Evolutionary conservation across 164 flowering plant species (phyloP).

Genomic region (Stephania yunnanensis): DNA sequence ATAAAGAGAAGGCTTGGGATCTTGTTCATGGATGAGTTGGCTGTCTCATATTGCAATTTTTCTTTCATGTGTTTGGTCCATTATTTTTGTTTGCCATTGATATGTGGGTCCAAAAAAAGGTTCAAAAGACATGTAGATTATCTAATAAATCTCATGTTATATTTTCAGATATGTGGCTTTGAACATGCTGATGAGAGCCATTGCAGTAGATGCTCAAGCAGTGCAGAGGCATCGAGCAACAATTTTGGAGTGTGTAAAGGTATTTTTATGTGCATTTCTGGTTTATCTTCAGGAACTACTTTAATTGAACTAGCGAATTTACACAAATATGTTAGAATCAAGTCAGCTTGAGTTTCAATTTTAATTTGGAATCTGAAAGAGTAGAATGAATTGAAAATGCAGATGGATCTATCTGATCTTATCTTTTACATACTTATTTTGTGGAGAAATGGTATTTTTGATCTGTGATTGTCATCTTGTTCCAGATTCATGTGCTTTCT

Average conservation of each 20-base stretch:
- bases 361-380: neutral
- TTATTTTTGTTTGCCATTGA: neutral
- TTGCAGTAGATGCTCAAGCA: constrained; percentile 86
- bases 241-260: constrained; percentile 98
- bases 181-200: constrained; percentile 93
- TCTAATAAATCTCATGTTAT: neutral
- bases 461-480: neutral
- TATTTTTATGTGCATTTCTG: constrained; percentile 18
- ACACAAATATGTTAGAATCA: neutral
- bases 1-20: neutral
- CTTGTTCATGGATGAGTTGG: too few species aligned
- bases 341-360: neutral
- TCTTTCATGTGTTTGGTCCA: neutral
- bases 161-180: constrained; percentile 88
- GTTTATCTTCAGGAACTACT: neutral
- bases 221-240: constrained; percentile 96
- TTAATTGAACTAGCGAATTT: neutral
- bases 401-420: neutral
- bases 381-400: neutral
- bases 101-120: neutral
- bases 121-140: neutral
- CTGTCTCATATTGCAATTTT: neutral
- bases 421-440: neutral
- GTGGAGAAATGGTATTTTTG: neutral
- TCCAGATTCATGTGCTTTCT: neutral